Conservation (phyloP, 345 rosid species). For the Syzygium grande region DNA sequence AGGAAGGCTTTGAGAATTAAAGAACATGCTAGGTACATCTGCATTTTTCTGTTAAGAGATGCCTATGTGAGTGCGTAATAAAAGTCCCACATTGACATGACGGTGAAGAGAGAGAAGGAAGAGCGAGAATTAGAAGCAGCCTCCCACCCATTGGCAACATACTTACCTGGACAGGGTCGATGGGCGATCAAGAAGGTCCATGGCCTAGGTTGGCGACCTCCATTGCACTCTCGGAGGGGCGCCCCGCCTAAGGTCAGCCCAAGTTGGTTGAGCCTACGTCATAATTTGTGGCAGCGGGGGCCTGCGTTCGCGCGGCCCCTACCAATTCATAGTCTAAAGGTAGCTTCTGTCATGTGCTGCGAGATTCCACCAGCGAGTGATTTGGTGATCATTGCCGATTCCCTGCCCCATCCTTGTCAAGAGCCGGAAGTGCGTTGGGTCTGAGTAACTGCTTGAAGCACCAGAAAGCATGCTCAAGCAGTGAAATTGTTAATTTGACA, state of each 20-base stretch:
- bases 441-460: not conserved
- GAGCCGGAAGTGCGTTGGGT: too few species aligned
- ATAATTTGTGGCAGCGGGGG: not conserved
- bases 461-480: not conserved
- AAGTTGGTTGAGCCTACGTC: not conserved
- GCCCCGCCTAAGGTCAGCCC: not conserved
- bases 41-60: not conserved
- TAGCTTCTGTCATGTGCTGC: rapidly evolving
- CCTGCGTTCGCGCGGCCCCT: not conserved
- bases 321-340: not conserved
- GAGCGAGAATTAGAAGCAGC: not conserved
- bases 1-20: not conserved
- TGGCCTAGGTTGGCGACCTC: not conserved
- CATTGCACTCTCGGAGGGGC: slow-evolving; percentile 7
- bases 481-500: not conserved
- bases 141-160: rapidly evolving
- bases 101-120: not conserved
- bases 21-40: not conserved
- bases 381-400: too few species aligned
- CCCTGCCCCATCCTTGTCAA: too few species aligned
- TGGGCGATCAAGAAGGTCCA: not conserved
- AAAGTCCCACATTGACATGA: not conserved
- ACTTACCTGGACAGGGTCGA: not conserved
- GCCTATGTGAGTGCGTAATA: not conserved
- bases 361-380: not conserved